Base-by-base conservation (phyloP, 768 basidiomycete species). In the Paxillus rubicundulus region DNA sequence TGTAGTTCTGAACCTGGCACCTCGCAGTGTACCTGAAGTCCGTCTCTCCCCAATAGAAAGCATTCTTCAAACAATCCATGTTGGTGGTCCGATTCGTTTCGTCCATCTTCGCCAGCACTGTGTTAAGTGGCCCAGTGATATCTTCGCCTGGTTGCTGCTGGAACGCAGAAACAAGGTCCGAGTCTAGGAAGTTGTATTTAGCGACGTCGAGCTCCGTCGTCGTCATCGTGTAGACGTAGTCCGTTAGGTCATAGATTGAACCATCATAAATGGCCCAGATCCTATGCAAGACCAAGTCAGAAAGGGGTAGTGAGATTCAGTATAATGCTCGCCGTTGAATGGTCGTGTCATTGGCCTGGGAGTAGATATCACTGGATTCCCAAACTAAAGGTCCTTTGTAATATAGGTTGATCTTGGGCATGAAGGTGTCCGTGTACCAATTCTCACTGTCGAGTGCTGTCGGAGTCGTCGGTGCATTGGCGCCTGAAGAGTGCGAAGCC, bases 371-470 rank as follows among this genome's bases (percentile, higher is more conserved):
- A 38, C 71, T 73, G 17, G 62, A 56, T 39, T 72, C 66, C 65
- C 69, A 82, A 3, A 89, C 87, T 49, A 82, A 69, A 9, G 76
- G 74, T 1, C 86, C 86, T 65, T 87, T 86, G 67, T 74, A 72
- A 64, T 74, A 86, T 53, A 81, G 71, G 30, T 62, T 59, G 45
- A 89, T 80, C 57, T 72, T 77, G 1, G 86, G 82, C 50, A 77
- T 61, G 71, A 84, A 82, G 2, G 64, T 70, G 44, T 76, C 61
- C 0, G 72, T 77, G 64, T 86, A 89, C 86, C 86, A 89, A 53
- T 74, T 67, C 8, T 52, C 39, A 43, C 62, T 59, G 38, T 63
- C 58, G 3, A 82, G 68, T 43, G 63, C 69, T 16, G 77, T 75
- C 9, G 55, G 59, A 27, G 62, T 68, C 18, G 61, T 66, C 0